A percentile compares a stretch with the other conserved stretches of the same genome.
These are phyloP conservation scores for Endothia cerciana DNA, from an alignment of 2,329 filamentous ascomycete species.

Conservation along the genomic window DNA sequence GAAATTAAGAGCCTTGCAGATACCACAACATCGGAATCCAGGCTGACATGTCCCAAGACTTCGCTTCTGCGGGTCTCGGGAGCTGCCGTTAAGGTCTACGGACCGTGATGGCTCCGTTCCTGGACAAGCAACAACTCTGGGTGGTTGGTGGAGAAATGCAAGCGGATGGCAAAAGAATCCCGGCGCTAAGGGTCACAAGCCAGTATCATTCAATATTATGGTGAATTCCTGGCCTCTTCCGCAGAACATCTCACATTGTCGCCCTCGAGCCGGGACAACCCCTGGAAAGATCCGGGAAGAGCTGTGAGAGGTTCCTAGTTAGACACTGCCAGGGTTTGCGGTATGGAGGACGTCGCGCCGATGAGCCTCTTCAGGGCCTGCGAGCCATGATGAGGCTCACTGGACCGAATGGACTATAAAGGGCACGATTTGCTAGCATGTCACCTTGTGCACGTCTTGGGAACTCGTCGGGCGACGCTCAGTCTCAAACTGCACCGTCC, in stretches of 20 bases:
- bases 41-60: background rate
- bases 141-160: conserved; percentile 29
- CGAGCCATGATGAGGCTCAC: background rate
- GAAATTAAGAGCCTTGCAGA: background rate
- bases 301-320: background rate
- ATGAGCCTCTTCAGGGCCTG: background rate
- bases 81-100: conserved; percentile 11
- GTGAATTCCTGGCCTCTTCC: background rate
- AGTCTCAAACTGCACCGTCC: background rate
- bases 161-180: background rate
- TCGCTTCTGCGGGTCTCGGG: background rate
- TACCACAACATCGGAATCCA: background rate
- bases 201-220: background rate
- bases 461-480: background rate
- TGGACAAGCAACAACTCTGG: background rate
- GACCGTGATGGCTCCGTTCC: conserved; percentile 19
- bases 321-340: background rate
- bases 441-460: background rate
- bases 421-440: background rate
- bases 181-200: background rate
- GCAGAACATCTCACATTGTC: background rate
- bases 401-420: background rate
- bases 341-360: conserved; percentile 10
- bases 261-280: background rate
- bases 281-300: background rate